Conservation (phyloP, 2,329 filamentous ascomycete genomes). For the Ophiostoma pallidulum region DNA sequence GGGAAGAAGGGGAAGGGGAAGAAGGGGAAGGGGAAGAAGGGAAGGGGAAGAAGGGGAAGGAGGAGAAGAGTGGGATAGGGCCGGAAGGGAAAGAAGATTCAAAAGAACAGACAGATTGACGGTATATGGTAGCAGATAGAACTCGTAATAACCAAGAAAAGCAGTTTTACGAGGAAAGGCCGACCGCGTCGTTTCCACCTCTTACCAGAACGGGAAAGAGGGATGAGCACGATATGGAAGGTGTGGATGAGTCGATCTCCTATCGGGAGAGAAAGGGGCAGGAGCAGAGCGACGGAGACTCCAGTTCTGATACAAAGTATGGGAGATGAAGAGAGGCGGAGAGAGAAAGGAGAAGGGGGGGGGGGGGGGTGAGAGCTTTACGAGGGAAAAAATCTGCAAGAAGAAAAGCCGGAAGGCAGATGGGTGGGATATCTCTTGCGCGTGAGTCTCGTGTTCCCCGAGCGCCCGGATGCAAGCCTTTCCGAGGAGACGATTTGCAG, state of each 20-base stretch:
- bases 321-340: no score
- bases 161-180: conserved; percentile 8
- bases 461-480: no score
- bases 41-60: not conserved
- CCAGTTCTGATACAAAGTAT: no score
- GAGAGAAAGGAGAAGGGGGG: no score
- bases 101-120: conserved; percentile 2
- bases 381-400: no score
- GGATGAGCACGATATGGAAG: not conserved
- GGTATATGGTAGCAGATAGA: conserved; percentile 1
- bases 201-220: conserved; percentile 3
- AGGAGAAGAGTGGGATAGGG: not conserved
- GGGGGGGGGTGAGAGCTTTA: no score
- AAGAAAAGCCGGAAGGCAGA: no score
- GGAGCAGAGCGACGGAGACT: no score
- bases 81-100: not conserved
- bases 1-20: not conserved
- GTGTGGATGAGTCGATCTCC: no score
- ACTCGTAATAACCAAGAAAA: not conserved
- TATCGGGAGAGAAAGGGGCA: not conserved
- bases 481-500: no score
- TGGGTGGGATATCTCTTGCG: no score
- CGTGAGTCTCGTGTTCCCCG: no score
- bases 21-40: not conserved
- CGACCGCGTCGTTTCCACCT: conserved; percentile 1